Conservation (phyloP, 1,284 basidiomycete species). For the Ceratobasidium papillatum region DNA sequence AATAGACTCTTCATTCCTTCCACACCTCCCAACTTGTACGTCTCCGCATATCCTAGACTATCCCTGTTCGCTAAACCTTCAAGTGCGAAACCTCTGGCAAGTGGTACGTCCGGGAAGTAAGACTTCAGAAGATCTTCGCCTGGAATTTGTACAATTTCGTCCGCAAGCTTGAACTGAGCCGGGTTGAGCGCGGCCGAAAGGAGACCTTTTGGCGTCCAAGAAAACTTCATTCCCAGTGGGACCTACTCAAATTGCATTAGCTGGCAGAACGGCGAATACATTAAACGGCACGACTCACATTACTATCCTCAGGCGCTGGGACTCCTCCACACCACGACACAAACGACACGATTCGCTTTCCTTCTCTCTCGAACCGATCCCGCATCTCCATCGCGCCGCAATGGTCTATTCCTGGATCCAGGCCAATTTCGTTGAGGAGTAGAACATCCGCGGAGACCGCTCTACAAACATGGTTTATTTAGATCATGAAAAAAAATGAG, state of each 20-base stretch:
- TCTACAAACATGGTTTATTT: slow-evolving; percentile 53
- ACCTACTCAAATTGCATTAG: slow-evolving; percentile 50
- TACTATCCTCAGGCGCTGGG: slow-evolving; percentile 76
- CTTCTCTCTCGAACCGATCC: slow-evolving; percentile 63
- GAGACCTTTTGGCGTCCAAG: slow-evolving; percentile 92
- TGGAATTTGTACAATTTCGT: slow-evolving; percentile 65
- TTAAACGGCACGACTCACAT: slow-evolving; percentile 49
- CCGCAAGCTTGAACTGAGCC: slow-evolving; percentile 73
- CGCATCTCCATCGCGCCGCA: slow-evolving; percentile 86
- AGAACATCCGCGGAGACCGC: slow-evolving; percentile 75
- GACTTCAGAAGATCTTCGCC: slow-evolving; percentile 65
- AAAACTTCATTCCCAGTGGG: slow-evolving; percentile 92
- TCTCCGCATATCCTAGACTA: slow-evolving; percentile 77
- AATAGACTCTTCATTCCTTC: slow-evolving; percentile 72
- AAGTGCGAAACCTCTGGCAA: slow-evolving; percentile 73
- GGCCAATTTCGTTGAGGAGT: slow-evolving; percentile 90
- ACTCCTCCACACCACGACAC: slow-evolving; percentile 94
- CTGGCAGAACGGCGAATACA: neutral
- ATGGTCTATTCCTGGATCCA: slow-evolving; percentile 97
- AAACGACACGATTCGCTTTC: slow-evolving; percentile 77
- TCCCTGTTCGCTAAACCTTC: slow-evolving; percentile 93
- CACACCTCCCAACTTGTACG: slow-evolving; percentile 70
- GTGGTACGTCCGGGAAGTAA: slow-evolving; percentile 70
- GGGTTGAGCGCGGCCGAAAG: slow-evolving; percentile 82
- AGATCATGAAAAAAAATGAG: neutral